Evolutionary conservation across 495 filamentous ascomycete species (phyloP).

Genomic region (Tuber calosporum): DNA sequence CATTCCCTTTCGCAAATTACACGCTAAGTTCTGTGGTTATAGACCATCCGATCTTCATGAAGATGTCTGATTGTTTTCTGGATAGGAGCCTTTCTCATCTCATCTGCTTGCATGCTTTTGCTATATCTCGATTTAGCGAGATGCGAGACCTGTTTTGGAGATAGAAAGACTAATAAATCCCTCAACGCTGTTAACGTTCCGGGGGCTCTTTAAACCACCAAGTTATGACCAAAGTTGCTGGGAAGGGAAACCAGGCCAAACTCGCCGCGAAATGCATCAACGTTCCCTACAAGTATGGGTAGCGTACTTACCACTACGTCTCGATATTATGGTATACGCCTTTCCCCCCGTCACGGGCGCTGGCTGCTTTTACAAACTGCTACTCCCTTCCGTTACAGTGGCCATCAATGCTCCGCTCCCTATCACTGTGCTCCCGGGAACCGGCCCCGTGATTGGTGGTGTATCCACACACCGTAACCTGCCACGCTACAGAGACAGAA

Average conservation of each 20-base stretch:
- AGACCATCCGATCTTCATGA: slow-evolving; percentile 34
- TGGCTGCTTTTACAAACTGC: too few species aligned
- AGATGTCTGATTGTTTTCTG: slow-evolving; percentile 46
- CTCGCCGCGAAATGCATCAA: slow-evolving; percentile 54
- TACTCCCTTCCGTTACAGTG: slow-evolving; percentile 51
- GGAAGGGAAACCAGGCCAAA: slow-evolving; percentile 43
- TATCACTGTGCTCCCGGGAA: slow-evolving; percentile 48
- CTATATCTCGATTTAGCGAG: slow-evolving; percentile 48
- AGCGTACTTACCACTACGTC: slow-evolving; percentile 42
- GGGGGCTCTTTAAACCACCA: slow-evolving; percentile 19
- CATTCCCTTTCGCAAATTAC: background rate
- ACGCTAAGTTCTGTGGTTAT: slow-evolving; percentile 2
- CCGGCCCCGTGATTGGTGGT: slow-evolving; percentile 46
- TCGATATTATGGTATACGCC: slow-evolving; percentile 46
- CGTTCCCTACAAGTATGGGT: slow-evolving; percentile 48
- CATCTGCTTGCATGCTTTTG: slow-evolving; percentile 48
- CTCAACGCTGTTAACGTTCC: slow-evolving; percentile 49
- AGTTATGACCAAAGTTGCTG: too few species aligned
- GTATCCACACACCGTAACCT: slow-evolving; percentile 50
- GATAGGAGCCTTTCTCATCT: slow-evolving; percentile 47
- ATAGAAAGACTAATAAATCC: slow-evolving; percentile 45
- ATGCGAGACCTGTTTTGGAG: slow-evolving; percentile 46
- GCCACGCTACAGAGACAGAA: slow-evolving; percentile 48
- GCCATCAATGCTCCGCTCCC: slow-evolving; percentile 47
- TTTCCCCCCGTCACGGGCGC: too few species aligned